Conservation (phyloP, 371 early-diverging fungal species). For the Quaeritorhiza haematococci region DNA sequence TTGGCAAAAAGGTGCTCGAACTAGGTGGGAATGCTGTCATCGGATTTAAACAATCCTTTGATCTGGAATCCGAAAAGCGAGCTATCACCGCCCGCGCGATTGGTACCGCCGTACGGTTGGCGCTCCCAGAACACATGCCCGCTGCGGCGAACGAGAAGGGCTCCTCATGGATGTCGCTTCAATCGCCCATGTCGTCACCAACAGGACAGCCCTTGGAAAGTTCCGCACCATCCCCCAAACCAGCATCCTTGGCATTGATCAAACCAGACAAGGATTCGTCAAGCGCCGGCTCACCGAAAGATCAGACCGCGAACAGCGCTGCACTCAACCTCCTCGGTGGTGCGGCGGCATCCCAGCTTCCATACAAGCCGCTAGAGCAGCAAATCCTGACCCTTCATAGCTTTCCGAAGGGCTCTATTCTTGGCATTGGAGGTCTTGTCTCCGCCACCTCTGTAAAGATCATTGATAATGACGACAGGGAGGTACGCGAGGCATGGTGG, state of each 20-base stretch:
- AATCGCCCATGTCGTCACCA: neutral
- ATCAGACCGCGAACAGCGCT: slow-evolving; percentile 1
- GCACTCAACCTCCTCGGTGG: slow-evolving; percentile 6
- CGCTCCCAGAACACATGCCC: neutral
- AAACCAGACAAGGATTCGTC: neutral
- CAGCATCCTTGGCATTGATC: neutral
- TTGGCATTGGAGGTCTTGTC: slow-evolving; percentile 63
- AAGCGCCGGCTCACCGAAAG: neutral
- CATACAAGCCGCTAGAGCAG: slow-evolving; percentile 19
- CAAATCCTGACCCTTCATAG: slow-evolving; percentile 39
- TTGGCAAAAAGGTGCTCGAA: slow-evolving; percentile 66
- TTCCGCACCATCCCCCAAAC: neutral
- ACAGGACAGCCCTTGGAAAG: no score
- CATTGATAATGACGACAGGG: slow-evolving; percentile 53
- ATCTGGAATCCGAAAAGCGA: slow-evolving; percentile 59
- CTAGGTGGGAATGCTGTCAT: slow-evolving; percentile 67
- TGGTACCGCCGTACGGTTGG: slow-evolving; percentile 62
- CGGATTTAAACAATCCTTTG: slow-evolving; percentile 64
- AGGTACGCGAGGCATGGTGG: slow-evolving; percentile 69
- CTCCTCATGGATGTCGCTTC: neutral
- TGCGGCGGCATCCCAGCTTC: neutral
- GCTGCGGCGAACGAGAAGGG: neutral
- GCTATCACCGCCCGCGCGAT: slow-evolving; percentile 66
- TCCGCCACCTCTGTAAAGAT: slow-evolving; percentile 66
- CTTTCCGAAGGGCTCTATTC: slow-evolving; percentile 57